Evolutionary conservation across 768 basidiomycete species (phyloP).

Genomic region (Lentinula raphanica): DNA sequence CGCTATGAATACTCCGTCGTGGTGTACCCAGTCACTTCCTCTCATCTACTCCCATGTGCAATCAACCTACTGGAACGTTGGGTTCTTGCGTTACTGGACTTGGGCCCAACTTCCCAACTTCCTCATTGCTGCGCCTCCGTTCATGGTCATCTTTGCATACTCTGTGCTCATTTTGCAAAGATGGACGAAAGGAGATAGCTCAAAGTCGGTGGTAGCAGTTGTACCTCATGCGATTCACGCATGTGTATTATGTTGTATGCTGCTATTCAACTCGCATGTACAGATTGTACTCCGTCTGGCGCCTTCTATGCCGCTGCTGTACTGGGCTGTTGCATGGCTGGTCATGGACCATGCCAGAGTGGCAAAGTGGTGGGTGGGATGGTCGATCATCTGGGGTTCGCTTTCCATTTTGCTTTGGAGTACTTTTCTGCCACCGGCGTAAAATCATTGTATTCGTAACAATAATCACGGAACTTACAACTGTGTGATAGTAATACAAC

Average conservation of each 20-base stretch:
- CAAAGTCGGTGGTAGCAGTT: conserved; percentile 38
- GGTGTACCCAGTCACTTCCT: conserved; percentile 64
- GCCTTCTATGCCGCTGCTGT: conserved; percentile 70
- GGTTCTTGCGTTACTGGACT: conserved; percentile 86
- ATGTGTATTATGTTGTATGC: conserved; percentile 48
- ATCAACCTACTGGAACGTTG: conserved; percentile 78
- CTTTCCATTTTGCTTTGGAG: conserved; percentile 73
- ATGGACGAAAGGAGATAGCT: conserved; percentile 6
- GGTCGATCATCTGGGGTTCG: conserved; percentile 75
- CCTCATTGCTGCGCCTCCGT: conserved; percentile 67
- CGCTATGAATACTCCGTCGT: conserved; percentile 23
- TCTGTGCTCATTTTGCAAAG: conserved; percentile 26
- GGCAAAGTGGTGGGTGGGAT: conserved; percentile 66
- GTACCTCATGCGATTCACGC: conserved; percentile 77
- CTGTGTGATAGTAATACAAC: too few relatives aligned
- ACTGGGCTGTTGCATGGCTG: conserved; percentile 82
- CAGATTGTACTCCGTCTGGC: conserved; percentile 82
- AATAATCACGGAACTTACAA: too few relatives aligned
- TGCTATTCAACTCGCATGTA: conserved; percentile 78
- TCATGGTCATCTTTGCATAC: conserved; percentile 46
- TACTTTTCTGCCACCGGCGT: conserved; percentile 90
- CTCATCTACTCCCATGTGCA: conserved; percentile 83
- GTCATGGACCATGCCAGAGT: conserved; percentile 40
- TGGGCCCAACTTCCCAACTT: conserved; percentile 83
- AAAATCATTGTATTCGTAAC: conserved; percentile 12